Evolutionary conservation across 306 rosid genomes (phyloP).

Genomic region (Vigna angularis): DNA sequence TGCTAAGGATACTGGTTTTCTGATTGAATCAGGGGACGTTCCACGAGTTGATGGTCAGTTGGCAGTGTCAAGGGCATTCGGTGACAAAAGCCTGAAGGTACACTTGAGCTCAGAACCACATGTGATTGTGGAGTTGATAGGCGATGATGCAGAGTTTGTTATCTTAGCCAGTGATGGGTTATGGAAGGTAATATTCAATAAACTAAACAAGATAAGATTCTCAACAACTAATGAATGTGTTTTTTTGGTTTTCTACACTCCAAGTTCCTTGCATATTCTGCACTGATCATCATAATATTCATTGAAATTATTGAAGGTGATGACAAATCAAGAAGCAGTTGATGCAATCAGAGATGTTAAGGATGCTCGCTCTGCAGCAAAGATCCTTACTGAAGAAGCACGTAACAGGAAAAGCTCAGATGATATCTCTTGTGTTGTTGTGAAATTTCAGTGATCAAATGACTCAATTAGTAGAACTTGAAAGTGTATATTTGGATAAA

Average conservation of each 20-base stretch:
- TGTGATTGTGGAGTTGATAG: conserved; percentile 61
- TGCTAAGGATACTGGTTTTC: conserved; percentile 33
- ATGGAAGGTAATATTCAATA: conserved; percentile 78
- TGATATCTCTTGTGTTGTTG: conserved; percentile 87
- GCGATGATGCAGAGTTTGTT: conserved; percentile 67
- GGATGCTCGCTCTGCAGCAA: conserved; percentile 90
- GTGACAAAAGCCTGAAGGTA: conserved; percentile 91
- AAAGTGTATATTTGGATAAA: conserved; percentile 38
- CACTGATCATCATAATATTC: conserved; percentile 27
- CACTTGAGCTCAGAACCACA: conserved; percentile 89
- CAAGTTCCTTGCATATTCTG: conserved; percentile 22
- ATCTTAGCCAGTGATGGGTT: conserved; percentile 97
- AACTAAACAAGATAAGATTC: not conserved
- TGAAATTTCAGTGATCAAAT: conserved; percentile 65
- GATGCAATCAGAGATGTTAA: conserved; percentile 67
- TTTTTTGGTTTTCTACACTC: not conserved
- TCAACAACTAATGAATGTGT: not conserved
- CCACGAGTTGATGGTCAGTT: conserved; percentile 95
- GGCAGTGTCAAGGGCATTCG: conserved; percentile 97
- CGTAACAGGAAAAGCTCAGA: conserved; percentile 83
- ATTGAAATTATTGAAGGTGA: conserved; percentile 63
- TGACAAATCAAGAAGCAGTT: conserved; percentile 93
- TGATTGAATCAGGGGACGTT: conserved; percentile 74
- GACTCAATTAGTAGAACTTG: conserved; percentile 32
- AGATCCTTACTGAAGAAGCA: conserved; percentile 83